phyloP scores from a whole-genome alignment of 495 filamentous ascomycete species.

The Sabuloglossum arenarium region DNA sequence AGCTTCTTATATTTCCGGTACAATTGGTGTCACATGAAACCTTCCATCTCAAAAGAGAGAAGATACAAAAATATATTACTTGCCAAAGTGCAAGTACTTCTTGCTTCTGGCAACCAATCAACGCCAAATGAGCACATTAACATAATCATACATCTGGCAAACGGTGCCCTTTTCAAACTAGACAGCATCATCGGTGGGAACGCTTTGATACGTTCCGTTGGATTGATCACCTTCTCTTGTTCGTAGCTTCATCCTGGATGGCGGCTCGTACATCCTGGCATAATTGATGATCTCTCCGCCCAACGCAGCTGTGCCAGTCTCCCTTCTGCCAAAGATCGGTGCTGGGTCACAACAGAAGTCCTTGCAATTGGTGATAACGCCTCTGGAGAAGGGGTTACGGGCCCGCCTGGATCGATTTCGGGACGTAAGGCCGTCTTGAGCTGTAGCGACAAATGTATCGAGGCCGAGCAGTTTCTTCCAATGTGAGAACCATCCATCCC shows the following conservation, averaged over 20 bases:
- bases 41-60: not conserved
- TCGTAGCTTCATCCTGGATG: slow-evolving; percentile 36
- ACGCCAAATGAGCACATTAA: not conserved
- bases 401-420: slow-evolving; percentile 26
- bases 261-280: slow-evolving; percentile 71
- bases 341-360: slow-evolving; percentile 92
- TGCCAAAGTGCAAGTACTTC: not conserved
- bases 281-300: slow-evolving; percentile 70
- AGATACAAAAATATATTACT: not conserved
- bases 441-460: slow-evolving; percentile 77
- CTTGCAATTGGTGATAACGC: slow-evolving; percentile 66
- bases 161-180: not conserved
- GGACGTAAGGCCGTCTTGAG: slow-evolving; percentile 38
- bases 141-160: not conserved
- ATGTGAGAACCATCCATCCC: slow-evolving; percentile 44
- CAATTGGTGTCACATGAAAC: not conserved
- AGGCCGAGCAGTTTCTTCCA: slow-evolving; percentile 74
- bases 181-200: not conserved
- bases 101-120: not conserved
- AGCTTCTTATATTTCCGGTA: no score
- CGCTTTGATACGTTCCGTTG: slow-evolving; percentile 2
- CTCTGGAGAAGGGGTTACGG: slow-evolving; percentile 67
- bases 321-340: slow-evolving; percentile 55
- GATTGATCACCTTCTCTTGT: slow-evolving; percentile 7
- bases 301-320: slow-evolving; percentile 52